These are phyloP conservation scores for Neoboletus magnificus DNA, from an alignment of 768 basidiomycete species.

Conservation along the genomic window DNA sequence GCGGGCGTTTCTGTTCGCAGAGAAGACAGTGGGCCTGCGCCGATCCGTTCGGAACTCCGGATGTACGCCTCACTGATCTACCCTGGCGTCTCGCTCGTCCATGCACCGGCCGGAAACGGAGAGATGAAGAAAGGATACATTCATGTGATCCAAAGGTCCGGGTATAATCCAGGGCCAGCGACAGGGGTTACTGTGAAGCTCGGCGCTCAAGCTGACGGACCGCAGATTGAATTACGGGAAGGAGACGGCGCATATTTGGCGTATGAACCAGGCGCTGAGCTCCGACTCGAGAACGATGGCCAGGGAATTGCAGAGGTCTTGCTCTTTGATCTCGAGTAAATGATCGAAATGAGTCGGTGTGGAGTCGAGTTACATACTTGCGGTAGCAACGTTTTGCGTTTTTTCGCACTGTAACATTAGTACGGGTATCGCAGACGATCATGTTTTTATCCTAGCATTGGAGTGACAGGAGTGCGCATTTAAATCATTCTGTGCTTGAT, in stretches of 20 bases:
- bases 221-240: slow-evolving; percentile 61
- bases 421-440: not conserved
- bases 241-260: slow-evolving; percentile 84
- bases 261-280: slow-evolving; percentile 34
- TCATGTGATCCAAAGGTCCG: slow-evolving; percentile 82
- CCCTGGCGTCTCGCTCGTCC: slow-evolving; percentile 48
- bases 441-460: slow-evolving; percentile 6
- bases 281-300: slow-evolving; percentile 61
- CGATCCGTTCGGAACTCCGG: slow-evolving; percentile 65
- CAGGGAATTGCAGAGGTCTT: slow-evolving; percentile 68
- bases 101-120: slow-evolving; percentile 41
- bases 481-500: not conserved
- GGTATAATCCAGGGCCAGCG: slow-evolving; percentile 62
- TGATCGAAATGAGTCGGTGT: not conserved
- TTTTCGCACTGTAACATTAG: slow-evolving; percentile 1
- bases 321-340: slow-evolving; percentile 73
- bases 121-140: slow-evolving; percentile 66
- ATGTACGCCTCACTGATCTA: slow-evolving; percentile 77
- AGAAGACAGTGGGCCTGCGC: slow-evolving; percentile 76
- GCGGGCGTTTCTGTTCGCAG: slow-evolving; percentile 58
- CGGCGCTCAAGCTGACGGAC: slow-evolving; percentile 35
- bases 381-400: not conserved
- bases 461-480: not conserved
- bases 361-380: not conserved
- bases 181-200: slow-evolving; percentile 60